phyloP scores from a whole-genome alignment of 495 filamentous ascomycete genomes.

The Tetracladium marchalianum region DNA sequence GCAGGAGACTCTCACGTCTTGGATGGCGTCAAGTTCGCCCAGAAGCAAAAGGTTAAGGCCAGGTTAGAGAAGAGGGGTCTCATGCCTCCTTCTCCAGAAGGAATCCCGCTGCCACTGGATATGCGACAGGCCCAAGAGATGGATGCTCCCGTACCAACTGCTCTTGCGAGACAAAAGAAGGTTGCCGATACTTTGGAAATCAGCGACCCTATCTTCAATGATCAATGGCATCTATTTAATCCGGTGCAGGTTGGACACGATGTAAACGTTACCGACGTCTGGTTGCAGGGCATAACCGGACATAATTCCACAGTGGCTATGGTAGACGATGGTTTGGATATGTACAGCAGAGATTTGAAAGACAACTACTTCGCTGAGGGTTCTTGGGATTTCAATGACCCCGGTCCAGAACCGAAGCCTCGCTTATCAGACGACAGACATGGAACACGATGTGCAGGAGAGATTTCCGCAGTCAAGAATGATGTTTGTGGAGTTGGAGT shows the following conservation, averaged over 20 bases:
- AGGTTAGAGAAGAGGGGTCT: constrained; percentile 63
- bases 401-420: constrained; percentile 67
- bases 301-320: constrained; percentile 83
- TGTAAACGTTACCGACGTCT: constrained; percentile 86
- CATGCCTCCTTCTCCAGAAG: constrained; percentile 36
- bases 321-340: constrained; percentile 92
- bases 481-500: constrained; percentile 93
- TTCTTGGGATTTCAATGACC: constrained; percentile 93
- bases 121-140: constrained; percentile 14
- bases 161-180: constrained; percentile 45
- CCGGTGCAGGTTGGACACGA: constrained; percentile 74
- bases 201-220: constrained; percentile 77
- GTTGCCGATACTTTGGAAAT: constrained; percentile 60
- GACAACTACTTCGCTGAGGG: constrained; percentile 85
- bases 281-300: constrained; percentile 88
- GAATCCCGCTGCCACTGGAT: constrained; percentile 12
- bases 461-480: constrained; percentile 84
- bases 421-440: constrained; percentile 73
- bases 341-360: constrained; percentile 91
- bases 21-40: constrained; percentile 65
- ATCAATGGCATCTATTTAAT: constrained; percentile 96
- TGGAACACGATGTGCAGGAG: constrained; percentile 89
- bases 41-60: constrained; percentile 69
- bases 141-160: constrained; percentile 27
- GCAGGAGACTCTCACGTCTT: constrained; percentile 46